Evolutionary conservation across 2,329 filamentous ascomycete species (phyloP).

Genomic region (Aureobasidium sp.): DNA sequence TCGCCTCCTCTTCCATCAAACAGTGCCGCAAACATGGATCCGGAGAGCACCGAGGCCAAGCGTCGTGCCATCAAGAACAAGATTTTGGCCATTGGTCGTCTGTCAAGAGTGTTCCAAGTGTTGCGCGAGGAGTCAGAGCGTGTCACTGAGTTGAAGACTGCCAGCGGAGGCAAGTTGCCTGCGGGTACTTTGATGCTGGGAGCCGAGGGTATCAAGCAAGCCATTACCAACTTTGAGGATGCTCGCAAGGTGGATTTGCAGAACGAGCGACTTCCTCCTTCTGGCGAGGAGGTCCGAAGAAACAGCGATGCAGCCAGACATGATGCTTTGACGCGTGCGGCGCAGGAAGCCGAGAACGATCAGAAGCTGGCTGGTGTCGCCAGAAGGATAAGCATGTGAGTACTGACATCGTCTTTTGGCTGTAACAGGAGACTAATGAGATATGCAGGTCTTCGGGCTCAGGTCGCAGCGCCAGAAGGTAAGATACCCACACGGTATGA

Average conservation of each 20-base stretch:
- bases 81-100: constrained; percentile 90
- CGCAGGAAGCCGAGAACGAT: constrained; percentile 86
- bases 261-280: constrained; percentile 76
- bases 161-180: constrained; percentile 82
- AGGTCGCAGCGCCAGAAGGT: constrained; percentile 26
- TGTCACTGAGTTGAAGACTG: constrained; percentile 96
- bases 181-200: constrained; percentile 96
- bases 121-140: constrained; percentile 93
- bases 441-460: constrained; percentile 35
- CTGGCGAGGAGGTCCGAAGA: constrained; percentile 80
- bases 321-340: constrained; percentile 78
- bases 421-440: constrained; percentile 17
- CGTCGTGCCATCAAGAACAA: constrained; percentile 98
- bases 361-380: constrained; percentile 78
- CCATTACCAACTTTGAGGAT: constrained; percentile 94
- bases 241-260: constrained; percentile 84
- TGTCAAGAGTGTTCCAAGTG: constrained; percentile 97
- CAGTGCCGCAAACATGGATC: constrained; percentile 48
- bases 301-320: constrained; percentile 74
- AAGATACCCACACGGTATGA: background rate
- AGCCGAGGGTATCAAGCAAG: constrained; percentile 96
- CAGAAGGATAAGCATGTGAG: constrained; percentile 93
- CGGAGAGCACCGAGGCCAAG: constrained; percentile 88
- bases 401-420: constrained; percentile 9
- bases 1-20: constrained; percentile 61